phyloP scores from a whole-genome alignment of 306 rosid species.

The Mimosa pudica region DNA sequence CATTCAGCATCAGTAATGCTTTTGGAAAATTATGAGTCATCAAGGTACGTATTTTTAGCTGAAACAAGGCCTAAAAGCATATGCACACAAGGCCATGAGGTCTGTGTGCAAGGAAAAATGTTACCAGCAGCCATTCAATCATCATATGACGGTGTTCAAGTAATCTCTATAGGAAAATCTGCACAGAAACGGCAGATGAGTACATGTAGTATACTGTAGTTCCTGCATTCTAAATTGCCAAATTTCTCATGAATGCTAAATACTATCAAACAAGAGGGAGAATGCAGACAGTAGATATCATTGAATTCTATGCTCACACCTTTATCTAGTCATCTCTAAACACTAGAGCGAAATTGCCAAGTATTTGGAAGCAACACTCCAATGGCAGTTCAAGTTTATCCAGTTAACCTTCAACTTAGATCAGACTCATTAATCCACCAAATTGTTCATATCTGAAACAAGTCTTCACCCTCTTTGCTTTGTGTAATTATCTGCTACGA shows the following conservation, averaged over 20 bases:
- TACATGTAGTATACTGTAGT: not conserved
- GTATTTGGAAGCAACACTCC: slow-evolving; percentile 24
- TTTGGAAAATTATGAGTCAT: not conserved
- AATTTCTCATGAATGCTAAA: slow-evolving; percentile 3
- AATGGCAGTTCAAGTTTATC: slow-evolving; percentile 25
- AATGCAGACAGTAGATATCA: slow-evolving; percentile 8
- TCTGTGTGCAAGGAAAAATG: not conserved
- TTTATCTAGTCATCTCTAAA: slow-evolving; percentile 34
- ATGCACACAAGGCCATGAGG: not conserved
- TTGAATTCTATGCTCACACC: slow-evolving; percentile 9
- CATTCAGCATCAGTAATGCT: not conserved
- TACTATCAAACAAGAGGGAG: not conserved
- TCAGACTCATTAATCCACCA: not conserved
- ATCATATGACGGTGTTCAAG: not conserved
- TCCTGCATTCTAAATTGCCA: not conserved
- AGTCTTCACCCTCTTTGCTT: not conserved
- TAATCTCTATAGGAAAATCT: not conserved
- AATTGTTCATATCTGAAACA: slow-evolving; percentile 22
- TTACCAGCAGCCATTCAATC: not conserved
- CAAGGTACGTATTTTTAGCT: not conserved
- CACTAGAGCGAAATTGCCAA: slow-evolving; percentile 41
- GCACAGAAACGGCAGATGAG: not conserved
- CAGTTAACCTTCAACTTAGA: slow-evolving; percentile 4
- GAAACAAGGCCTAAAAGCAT: not conserved
- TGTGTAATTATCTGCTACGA: slow-evolving; percentile 16